These are phyloP conservation scores for Lecanoromycetidae sp. DNA, from an alignment of 2,329 filamentous ascomycete species.

Conservation along the genomic window DNA sequence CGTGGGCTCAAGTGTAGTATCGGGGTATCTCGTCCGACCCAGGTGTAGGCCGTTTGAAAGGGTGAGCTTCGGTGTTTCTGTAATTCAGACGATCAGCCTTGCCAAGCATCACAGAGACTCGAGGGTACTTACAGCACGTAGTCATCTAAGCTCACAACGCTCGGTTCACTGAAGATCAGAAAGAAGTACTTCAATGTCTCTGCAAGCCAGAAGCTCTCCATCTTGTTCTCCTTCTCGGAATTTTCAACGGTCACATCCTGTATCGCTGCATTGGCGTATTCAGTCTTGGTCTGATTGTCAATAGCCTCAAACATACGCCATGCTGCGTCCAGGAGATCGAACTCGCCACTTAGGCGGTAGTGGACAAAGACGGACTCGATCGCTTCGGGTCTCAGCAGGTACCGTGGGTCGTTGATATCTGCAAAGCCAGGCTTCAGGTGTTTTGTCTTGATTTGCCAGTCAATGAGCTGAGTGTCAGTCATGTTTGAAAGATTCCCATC, in stretches of 20 bases:
- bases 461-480: slow-evolving; percentile 23
- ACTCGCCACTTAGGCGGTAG: slow-evolving; percentile 77
- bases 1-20: neutral
- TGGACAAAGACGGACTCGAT: slow-evolving; percentile 84
- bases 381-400: slow-evolving; percentile 64
- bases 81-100: neutral
- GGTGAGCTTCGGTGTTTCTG: slow-evolving; percentile 19
- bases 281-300: slow-evolving; percentile 51
- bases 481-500: slow-evolving; percentile 4
- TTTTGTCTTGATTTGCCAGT: slow-evolving; percentile 26
- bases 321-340: slow-evolving; percentile 62
- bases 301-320: slow-evolving; percentile 77
- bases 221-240: slow-evolving; percentile 27
- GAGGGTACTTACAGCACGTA: slow-evolving; percentile 40
- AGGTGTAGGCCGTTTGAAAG: slow-evolving; percentile 15
- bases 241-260: slow-evolving; percentile 41
- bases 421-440: slow-evolving; percentile 44
- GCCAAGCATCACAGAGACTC: neutral
- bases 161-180: slow-evolving; percentile 60
- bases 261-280: slow-evolving; percentile 59
- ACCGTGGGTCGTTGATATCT: slow-evolving; percentile 43
- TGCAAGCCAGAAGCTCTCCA: slow-evolving; percentile 85
- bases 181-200: slow-evolving; percentile 93
- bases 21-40: slow-evolving; percentile 1
- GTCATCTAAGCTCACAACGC: slow-evolving; percentile 54